Base-by-base conservation (phyloP, 305 asterid species). In the Withania somnifera region DNA sequence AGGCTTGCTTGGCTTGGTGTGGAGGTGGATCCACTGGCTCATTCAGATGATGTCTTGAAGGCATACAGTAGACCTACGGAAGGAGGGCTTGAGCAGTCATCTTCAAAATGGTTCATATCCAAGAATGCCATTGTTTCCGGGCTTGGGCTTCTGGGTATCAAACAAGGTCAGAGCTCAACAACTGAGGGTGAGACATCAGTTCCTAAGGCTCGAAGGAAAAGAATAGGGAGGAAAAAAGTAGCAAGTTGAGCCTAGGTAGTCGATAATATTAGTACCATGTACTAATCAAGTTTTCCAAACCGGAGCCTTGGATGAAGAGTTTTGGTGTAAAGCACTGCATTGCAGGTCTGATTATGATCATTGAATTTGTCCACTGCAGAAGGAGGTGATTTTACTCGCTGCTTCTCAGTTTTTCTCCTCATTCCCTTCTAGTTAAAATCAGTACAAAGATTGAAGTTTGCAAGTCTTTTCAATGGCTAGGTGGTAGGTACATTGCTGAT, bases 81-180 rank as follows among this genome's bases (percentile, higher is more conserved):
- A 66, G 97, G 90, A 84, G 90, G 88, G 61, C 71, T 24, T 45
- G 84, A 87, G 51, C 90, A 87, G 30, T 83, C 98, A 28, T 89
- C 95, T 53, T 89, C 99, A n/a, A 95, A 93, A 81, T 97, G 99
- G 99, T 91, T 97, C 89, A 97, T 93, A 87, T 92, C 97, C 67
- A 95, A 94, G 91, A 91, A 89, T 24, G 88, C 99, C 28, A 83
- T 97, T 15, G 92, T 91, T 67, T 95, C 99, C 3, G 97, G 98
- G 84, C 96, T 97, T 4, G 99, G 99, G 78, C 95, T 97, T 83
- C 90, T 95, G 4, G 99, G 99, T 82, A 85, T 93, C 80, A 91
- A 86, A 86, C 98, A 91, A 88, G 94, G 91, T 28, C 91, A 86
- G 58, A 81, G 79, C 83, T 81, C 93, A 15, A 87, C 83, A 11